Conservation (phyloP, 1,284 basidiomycete species). For the Pisolithus thermaeus region DNA sequence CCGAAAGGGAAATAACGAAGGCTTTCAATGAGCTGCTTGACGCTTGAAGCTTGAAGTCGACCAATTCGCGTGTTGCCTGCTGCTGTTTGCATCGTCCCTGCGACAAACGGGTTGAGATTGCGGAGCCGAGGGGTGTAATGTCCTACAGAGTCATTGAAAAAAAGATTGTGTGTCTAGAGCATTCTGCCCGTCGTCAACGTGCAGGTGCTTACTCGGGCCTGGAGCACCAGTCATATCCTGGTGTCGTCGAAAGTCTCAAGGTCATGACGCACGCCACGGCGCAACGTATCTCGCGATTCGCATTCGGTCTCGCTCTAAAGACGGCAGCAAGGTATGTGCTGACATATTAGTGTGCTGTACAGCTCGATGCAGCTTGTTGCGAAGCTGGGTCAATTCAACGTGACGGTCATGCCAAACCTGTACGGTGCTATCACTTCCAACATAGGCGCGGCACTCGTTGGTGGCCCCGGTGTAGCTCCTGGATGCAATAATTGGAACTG, state of each 20-base stretch:
- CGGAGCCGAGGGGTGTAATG: too few species aligned
- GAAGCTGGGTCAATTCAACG: slow-evolving; percentile 93
- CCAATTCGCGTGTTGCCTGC: too few species aligned
- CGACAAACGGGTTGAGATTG: too few species aligned
- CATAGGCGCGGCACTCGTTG: slow-evolving; percentile 97
- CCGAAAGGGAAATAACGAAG: too few species aligned
- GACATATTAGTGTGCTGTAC: neutral
- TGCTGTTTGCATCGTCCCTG: too few species aligned
- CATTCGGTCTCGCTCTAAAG: slow-evolving; percentile 99
- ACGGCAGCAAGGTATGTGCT: slow-evolving; percentile 83
- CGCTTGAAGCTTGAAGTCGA: too few species aligned
- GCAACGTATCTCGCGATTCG: slow-evolving; percentile 95
- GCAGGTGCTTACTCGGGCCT: slow-evolving; percentile 78
- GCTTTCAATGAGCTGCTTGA: too few species aligned
- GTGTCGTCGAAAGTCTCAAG: slow-evolving; percentile 98
- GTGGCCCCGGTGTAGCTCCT: slow-evolving; percentile 95
- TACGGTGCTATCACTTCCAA: slow-evolving; percentile 98
- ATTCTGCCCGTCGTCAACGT: too few species aligned
- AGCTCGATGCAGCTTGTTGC: slow-evolving; percentile 98
- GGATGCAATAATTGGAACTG: slow-evolving; percentile 98
- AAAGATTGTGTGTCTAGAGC: too few species aligned
- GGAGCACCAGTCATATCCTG: slow-evolving; percentile 97
- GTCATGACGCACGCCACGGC: slow-evolving; percentile 95
- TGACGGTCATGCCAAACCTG: slow-evolving; percentile 98
- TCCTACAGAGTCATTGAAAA: too few species aligned